These are phyloP conservation scores for Globisporangium orthogonon DNA, from an alignment of 352 stramenopile genomes.

Conservation along the genomic window DNA sequence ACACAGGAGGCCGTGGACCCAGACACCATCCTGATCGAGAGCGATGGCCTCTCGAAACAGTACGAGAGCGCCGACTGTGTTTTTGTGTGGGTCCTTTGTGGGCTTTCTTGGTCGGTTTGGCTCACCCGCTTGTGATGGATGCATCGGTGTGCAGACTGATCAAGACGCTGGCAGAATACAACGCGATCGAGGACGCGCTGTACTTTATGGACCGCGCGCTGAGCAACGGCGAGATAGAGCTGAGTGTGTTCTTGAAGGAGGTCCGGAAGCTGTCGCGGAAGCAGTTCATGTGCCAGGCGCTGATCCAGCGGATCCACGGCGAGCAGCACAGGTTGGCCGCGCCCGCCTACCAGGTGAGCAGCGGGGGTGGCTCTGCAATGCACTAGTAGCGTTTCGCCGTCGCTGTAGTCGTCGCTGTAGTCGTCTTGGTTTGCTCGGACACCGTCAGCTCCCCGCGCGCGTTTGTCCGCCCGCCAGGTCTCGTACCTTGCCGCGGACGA, in stretches of 20 bases:
- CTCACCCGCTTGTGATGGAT: slow-evolving; percentile 3
- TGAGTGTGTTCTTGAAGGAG: slow-evolving; percentile 83
- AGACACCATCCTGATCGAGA: slow-evolving; percentile 74
- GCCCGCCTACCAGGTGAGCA: slow-evolving; percentile 33
- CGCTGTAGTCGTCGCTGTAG: too few species aligned
- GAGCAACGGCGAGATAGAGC: slow-evolving; percentile 83
- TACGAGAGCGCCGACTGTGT: slow-evolving; percentile 22
- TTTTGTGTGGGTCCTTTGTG: background rate
- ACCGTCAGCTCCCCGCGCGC: slow-evolving; percentile 2
- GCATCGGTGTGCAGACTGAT: slow-evolving; percentile 40
- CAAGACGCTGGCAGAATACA: slow-evolving; percentile 75
- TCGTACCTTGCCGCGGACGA: too few species aligned
- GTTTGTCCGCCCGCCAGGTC: too few species aligned
- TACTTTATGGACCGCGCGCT: slow-evolving; percentile 90
- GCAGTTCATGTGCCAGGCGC: slow-evolving; percentile 88
- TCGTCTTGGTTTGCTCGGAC: too few species aligned
- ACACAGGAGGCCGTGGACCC: slow-evolving; percentile 61
- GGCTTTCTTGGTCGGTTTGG: background rate
- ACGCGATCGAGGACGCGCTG: slow-evolving; percentile 87
- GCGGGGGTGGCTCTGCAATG: background rate
- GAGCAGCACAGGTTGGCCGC: slow-evolving; percentile 60
- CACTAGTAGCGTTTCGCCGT: too few species aligned
- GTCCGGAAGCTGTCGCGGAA: slow-evolving; percentile 85
- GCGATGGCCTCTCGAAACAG: slow-evolving; percentile 74
- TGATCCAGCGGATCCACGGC: slow-evolving; percentile 84